Conservation (phyloP, 78 protist genomes). For the Dictyostelium capitatum region DNA sequence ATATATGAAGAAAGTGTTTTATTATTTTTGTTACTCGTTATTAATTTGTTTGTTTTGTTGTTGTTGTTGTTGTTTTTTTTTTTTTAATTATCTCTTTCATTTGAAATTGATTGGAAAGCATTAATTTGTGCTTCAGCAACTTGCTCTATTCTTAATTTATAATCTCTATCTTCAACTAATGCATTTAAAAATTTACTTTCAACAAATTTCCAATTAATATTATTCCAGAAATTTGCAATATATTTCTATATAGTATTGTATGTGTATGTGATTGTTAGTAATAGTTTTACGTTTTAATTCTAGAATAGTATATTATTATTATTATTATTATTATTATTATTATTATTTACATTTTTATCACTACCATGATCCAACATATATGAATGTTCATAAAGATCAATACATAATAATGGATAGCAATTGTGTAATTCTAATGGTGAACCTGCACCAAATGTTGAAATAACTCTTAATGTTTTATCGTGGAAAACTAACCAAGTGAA, state of each 20-base stretch:
- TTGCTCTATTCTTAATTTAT: constrained; percentile 32
- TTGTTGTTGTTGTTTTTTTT: neutral
- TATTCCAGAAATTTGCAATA: constrained; percentile 61
- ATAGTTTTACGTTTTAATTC: too few species aligned
- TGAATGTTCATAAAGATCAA: constrained; percentile 63
- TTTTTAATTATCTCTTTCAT: neutral
- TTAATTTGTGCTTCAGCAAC: neutral
- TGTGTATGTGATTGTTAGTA: neutral
- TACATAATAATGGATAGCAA: constrained; percentile 64
- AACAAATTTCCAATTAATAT: constrained; percentile 66
- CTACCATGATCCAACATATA: constrained; percentile 39
- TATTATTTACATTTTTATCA: constrained; percentile 42
- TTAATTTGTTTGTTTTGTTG: neutral
- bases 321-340: neutral
- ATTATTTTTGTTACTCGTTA: neutral
- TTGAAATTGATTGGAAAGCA: neutral
- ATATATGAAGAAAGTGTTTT: neutral
- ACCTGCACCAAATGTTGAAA: constrained; percentile 52
- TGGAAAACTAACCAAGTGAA: constrained; percentile 76
- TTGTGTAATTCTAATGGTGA: constrained; percentile 74
- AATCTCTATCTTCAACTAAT: constrained; percentile 50
- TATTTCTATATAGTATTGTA: constrained; percentile 17
- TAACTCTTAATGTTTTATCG: constrained; percentile 57
- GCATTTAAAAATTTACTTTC: constrained; percentile 75
- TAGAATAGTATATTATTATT: neutral